phyloP scores from a whole-genome alignment of 2,329 filamentous ascomycete species.

The Uncinocarpus reesii region DNA sequence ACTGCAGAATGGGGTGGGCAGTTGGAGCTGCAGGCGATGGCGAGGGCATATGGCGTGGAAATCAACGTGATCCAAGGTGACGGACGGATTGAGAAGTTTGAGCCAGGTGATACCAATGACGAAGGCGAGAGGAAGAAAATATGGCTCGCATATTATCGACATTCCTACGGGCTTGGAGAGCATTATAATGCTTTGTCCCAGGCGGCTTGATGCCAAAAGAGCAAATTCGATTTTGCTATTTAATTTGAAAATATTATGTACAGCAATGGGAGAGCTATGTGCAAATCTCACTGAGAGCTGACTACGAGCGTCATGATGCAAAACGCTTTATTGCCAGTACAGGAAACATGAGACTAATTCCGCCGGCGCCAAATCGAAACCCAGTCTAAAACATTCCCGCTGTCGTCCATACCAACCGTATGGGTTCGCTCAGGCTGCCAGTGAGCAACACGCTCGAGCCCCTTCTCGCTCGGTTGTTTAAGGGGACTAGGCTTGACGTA shows the following conservation, averaged over 20 bases:
- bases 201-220: neutral
- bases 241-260: neutral
- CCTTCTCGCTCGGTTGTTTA: constrained; percentile 32
- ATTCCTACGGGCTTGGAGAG: constrained; percentile 88
- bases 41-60: constrained; percentile 65
- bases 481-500: constrained; percentile 41
- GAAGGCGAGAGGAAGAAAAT: constrained; percentile 43
- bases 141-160: constrained; percentile 91
- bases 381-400: constrained; percentile 34
- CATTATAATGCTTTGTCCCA: constrained; percentile 85
- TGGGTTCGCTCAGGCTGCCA: constrained; percentile 50
- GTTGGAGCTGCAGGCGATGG: constrained; percentile 75
- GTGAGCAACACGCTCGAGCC: constrained; percentile 41
- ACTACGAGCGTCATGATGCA: neutral
- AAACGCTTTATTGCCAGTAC: neutral
- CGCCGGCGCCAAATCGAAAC: constrained; percentile 37
- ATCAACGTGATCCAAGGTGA: constrained; percentile 78
- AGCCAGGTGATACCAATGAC: constrained; percentile 38
- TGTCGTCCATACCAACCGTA: constrained; percentile 40
- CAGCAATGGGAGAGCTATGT: neutral
- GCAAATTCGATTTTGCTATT: neutral
- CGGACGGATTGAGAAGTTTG: constrained; percentile 67
- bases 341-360: constrained; percentile 15
- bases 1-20: constrained; percentile 96
- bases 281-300: neutral